Base-by-base conservation (phyloP, 805 yeast species). In the Saturnispora sanitii region DNA sequence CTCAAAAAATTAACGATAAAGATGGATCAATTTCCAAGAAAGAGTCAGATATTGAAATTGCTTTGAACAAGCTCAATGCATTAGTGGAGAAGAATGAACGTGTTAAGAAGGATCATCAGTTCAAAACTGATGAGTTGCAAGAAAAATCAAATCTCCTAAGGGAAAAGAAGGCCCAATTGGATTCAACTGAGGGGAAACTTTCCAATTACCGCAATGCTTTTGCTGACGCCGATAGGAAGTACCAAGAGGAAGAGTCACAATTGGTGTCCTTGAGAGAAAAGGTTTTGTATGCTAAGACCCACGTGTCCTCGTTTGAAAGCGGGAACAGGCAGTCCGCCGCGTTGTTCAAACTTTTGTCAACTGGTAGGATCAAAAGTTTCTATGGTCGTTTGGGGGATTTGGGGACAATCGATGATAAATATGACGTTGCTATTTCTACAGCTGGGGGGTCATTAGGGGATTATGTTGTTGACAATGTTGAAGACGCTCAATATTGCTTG, bases 401-500 rank as follows among this genome's bases (percentile, higher is more conserved):
- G 34, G 99, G 96, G n/a, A 70, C 73, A 2, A 92, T 92, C 47
- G 95, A 86, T 56, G 84, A 82, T 48, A 72, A 75, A 52, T 92
- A 82, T 57, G 97, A 94, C 60, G 74, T 87, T 39, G 98, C 98
- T 0, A 77, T 92, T 7, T 87, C 97, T 0, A 92, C 97, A 0
- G 97, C 96, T 0, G 86, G 92, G 49, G 87, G 94, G 1, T 79
- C 88, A 7, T 66, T 92, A 43, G 94, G 90, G 56, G 90, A 94
- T 46, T 77, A 87, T 70, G 97, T 92, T 15, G 97, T 92, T 3
- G 96, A 87, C 36, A 66, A 76, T 0, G 79, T 74, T 15, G 79
- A 73, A 48, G 69, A 70, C 2, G 80, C 77, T 1, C 79, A 73
- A 49, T 62, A 65, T 20, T 74, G 79, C 54, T 82, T 92, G 41